Conservation (phyloP, 1,284 basidiomycete genomes). For the Trametes hirsuta region DNA sequence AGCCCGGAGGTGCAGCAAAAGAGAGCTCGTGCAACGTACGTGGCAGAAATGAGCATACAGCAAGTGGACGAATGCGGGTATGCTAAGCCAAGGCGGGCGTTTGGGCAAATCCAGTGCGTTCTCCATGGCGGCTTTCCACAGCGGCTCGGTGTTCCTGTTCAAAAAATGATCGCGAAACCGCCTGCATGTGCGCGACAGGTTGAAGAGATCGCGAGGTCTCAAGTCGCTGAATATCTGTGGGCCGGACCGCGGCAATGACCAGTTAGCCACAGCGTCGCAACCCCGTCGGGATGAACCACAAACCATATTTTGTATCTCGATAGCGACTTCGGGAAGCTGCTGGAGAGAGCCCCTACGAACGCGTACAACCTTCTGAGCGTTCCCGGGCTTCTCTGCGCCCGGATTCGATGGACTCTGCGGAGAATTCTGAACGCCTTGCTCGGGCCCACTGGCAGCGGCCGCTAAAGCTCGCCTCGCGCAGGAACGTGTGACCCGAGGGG, state of each 20-base stretch:
- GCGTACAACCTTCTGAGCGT: background rate
- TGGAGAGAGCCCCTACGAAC: background rate
- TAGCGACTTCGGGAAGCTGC: background rate
- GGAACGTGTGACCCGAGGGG: too few relatives aligned
- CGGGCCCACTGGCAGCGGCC: too few relatives aligned
- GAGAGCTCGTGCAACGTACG: background rate
- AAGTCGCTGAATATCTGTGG: constrained; percentile 48
- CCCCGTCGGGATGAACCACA: background rate
- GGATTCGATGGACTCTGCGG: too few relatives aligned
- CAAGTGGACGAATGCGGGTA: constrained; percentile 9
- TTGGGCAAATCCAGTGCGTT: constrained; percentile 5
- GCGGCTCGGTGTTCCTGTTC: background rate
- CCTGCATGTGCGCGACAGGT: constrained; percentile 13
- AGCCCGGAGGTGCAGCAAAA: background rate
- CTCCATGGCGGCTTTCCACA: constrained; percentile 2
- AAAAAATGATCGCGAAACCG: constrained; percentile 7
- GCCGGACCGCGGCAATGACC: background rate
- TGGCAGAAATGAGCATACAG: constrained; percentile 8
- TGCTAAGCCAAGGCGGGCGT: constrained; percentile 10
- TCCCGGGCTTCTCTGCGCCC: background rate
- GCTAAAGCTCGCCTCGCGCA: too few relatives aligned
- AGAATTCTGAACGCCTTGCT: too few relatives aligned
- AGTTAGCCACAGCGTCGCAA: background rate
- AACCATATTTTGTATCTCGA: constrained; percentile 1
- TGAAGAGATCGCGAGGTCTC: constrained; percentile 40